Percentiles rank a stretch among this genome's conserved stretches.
Conservation (phyloP, 2,329 filamentous ascomycete species). For the Paramyrothecium sp. region DNA sequence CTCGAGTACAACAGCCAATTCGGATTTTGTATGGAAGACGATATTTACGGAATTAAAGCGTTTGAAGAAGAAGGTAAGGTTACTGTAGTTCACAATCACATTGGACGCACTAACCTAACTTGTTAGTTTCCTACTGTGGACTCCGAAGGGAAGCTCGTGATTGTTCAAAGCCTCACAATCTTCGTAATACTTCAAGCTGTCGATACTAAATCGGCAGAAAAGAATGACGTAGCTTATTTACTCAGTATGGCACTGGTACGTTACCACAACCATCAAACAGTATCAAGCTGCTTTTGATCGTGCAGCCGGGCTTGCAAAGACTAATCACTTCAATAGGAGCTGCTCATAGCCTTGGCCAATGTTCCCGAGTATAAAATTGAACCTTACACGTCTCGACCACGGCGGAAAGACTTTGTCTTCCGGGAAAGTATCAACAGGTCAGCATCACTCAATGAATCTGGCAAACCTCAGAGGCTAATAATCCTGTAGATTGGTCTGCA, state of each 20-base stretch:
- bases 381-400: not conserved
- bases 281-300: not conserved
- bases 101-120: not conserved
- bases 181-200: constrained; percentile 3
- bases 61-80: not conserved
- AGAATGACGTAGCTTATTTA: not conserved
- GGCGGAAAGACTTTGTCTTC: not conserved
- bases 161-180: constrained; percentile 1
- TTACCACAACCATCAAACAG: not conserved
- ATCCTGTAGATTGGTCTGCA: not conserved
- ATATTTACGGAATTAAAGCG: not conserved
- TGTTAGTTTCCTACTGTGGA: not conserved
- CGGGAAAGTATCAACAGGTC: not conserved
- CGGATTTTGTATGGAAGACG: constrained; percentile 2
- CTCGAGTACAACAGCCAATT: not conserved
- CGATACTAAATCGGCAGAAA: not conserved
- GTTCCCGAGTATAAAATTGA: not conserved
- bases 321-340: not conserved
- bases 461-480: not conserved
- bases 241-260: not conserved
- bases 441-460: not conserved
- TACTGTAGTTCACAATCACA: not conserved
- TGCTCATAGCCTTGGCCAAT: not conserved
- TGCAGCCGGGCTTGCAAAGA: not conserved
- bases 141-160: not conserved